These are phyloP conservation scores for Vachellia collinsii DNA, from an alignment of 306 rosid genomes.

Conservation along the genomic window DNA sequence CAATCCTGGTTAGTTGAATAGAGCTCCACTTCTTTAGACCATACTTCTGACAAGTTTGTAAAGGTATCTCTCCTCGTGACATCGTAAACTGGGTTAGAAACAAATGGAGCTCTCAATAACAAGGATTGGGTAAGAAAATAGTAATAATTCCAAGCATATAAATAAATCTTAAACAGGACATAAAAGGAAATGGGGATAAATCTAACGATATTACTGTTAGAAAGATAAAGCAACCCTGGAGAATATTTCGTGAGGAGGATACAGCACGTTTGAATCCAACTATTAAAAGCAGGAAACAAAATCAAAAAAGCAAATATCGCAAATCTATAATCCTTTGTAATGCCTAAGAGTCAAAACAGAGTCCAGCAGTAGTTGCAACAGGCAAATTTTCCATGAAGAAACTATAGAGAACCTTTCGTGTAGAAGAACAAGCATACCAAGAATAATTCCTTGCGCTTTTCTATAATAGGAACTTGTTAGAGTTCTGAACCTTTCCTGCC, in stretches of 20 bases:
- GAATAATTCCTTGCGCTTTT: conserved; percentile 92
- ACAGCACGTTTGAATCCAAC: not conserved
- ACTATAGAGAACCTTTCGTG: not conserved
- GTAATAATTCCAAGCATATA: conserved; percentile 7
- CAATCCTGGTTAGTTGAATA: conserved; percentile 80
- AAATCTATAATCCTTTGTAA: not conserved
- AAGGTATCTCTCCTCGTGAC: conserved; percentile 89
- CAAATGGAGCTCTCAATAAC: conserved; percentile 24
- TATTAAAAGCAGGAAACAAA: conserved; percentile 41
- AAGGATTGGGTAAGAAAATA: conserved; percentile 19
- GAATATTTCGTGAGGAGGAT: not conserved
- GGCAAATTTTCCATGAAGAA: conserved; percentile 14
- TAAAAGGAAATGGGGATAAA: conserved; percentile 10
- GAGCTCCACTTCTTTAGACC: conserved; percentile 92
- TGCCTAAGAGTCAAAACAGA: conserved; percentile 8
- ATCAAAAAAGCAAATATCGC: conserved; percentile 38
- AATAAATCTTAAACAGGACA: conserved; percentile 27
- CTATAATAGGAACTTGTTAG: conserved; percentile 89
- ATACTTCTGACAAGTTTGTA: conserved; percentile 77
- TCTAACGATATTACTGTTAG: conserved; percentile 5
- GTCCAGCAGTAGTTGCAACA: conserved; percentile 24
- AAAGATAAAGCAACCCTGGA: not conserved
- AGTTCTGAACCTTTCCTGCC: conserved; percentile 94
- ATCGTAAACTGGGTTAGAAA: conserved; percentile 68
- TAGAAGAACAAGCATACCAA: conserved; percentile 58